A percentile compares a stretch with the other conserved stretches of the same genome.
Conservation (phyloP, 345 rosid genomes). For the Aethionema arabicum region DNA sequence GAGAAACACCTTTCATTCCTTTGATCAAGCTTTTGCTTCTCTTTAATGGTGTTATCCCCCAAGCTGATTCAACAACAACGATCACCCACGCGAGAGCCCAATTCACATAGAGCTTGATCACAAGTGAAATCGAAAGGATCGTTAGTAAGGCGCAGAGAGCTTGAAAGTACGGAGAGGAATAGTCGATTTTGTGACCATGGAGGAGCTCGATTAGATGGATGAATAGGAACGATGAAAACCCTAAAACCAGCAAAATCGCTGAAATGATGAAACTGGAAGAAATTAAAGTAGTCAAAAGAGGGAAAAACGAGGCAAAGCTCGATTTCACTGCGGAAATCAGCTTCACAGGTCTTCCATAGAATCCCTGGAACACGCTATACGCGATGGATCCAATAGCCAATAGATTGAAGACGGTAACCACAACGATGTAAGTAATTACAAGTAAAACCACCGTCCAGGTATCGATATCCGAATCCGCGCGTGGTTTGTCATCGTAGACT, state of each 20-base stretch:
- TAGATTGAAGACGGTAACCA: conserved; percentile 40
- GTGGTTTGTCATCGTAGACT: conserved; percentile 8
- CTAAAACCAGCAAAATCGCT: conserved; percentile 33
- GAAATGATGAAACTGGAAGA: conserved; percentile 30
- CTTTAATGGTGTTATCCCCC: conserved; percentile 64
- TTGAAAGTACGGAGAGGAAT: conserved; percentile 41
- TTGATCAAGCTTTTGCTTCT: conserved; percentile 51
- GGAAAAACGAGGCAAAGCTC: conserved; percentile 52
- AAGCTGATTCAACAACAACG: conserved; percentile 64
- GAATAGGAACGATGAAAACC: conserved; percentile 29
- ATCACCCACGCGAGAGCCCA: conserved; percentile 54
- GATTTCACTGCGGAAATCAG: conserved; percentile 57
- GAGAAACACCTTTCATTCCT: conserved; percentile 51
- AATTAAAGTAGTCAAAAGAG: conserved; percentile 45
- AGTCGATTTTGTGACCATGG: conserved; percentile 26
- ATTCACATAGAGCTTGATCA: conserved; percentile 41
- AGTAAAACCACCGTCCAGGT: conserved; percentile 27
- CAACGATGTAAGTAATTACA: conserved; percentile 32
- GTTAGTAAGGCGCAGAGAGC: conserved; percentile 17
- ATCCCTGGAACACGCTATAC: conserved; percentile 63
- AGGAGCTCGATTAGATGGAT: conserved; percentile 31
- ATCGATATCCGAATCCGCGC: background rate
- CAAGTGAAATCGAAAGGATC: conserved; percentile 17
- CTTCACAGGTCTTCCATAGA: conserved; percentile 84
- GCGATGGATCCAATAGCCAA: conserved; percentile 62